Base-by-base conservation (phyloP, 495 filamentous ascomycete genomes). In the Hyaloscypha variabilis region DNA sequence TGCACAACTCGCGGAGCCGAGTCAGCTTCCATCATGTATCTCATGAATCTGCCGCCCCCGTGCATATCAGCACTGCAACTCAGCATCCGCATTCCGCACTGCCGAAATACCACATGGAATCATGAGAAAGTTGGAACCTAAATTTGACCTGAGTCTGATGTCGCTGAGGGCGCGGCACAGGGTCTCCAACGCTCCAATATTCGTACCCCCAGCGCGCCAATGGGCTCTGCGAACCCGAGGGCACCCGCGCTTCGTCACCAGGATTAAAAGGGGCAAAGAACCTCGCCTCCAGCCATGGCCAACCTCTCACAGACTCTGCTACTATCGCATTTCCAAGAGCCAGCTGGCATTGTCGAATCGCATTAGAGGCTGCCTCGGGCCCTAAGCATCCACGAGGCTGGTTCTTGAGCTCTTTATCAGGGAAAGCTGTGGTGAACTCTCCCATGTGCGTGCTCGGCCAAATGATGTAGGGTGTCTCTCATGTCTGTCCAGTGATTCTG, bases 31-130 rank as follows among this genome's bases (percentile, higher is more conserved):
- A 36, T 5, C 31, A 46, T 46, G 13, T 17, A 46, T 46, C 39
- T 46, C 31, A 13, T 34, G n/a, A n/a, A 6, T 34, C 31, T 34
- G 31, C 31, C 1, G 39, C 17, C 39, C n/a, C 39, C 10, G 39
- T 46, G 39, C 39, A 46, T 46, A 46, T 46, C 39, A 46, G 39
- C 39, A 36, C 39, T 46, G 39, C 39, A 46, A 46, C 39, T 46
- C 39, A 46, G 8, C 39, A 8, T 19, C 39, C 39, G 39, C 39
- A 46, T 3, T 46, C 39, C 39, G 39, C 39, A 46, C 6, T 46
- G 39, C 39, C 6, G 39, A 3, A 46, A 46, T 1, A 1, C 6
- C 31, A 34, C 31, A 34, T 34, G 2, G 31, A 34, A 13, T 3
- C 39, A 14, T 46, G 39, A 11, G 19, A 10, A 46, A 46, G 39